Percentiles rank a stretch among this genome's conserved stretches.
These are phyloP conservation scores for Apiospora kogelbergensis DNA, from an alignment of 2,329 filamentous ascomycete genomes.

Conservation along the genomic window DNA sequence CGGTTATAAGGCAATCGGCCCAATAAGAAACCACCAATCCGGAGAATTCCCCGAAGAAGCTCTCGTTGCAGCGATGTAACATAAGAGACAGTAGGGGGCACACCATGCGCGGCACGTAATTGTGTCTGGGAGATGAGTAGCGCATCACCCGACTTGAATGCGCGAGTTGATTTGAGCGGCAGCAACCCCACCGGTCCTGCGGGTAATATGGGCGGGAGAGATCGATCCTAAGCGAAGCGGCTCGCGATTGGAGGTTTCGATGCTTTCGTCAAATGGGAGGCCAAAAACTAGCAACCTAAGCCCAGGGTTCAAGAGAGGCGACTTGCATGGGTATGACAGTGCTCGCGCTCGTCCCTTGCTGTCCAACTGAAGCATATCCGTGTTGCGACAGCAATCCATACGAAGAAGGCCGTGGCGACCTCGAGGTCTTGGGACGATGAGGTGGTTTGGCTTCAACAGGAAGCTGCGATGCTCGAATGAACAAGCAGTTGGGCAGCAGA, in stretches of 20 bases:
- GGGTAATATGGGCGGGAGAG: neutral
- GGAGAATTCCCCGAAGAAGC: neutral
- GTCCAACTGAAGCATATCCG: too few relatives aligned
- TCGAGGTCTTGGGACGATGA: too few relatives aligned
- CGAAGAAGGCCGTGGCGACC: too few relatives aligned
- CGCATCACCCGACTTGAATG: neutral
- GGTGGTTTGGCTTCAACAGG: too few relatives aligned
- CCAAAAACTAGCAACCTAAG: too few relatives aligned
- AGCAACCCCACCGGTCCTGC: neutral
- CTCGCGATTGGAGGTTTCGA: neutral
- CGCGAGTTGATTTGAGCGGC: neutral
- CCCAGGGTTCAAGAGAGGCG: too few relatives aligned
- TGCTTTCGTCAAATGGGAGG: neutral
- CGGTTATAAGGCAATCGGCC: neutral
- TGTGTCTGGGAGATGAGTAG: neutral
- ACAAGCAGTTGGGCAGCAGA: too few relatives aligned
- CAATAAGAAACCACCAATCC: conserved; percentile 6
- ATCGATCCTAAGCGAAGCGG: neutral
- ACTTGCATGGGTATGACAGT: too few relatives aligned
- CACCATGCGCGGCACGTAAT: neutral
- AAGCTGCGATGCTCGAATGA: too few relatives aligned
- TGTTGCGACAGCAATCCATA: too few relatives aligned
- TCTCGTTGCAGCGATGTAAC: neutral
- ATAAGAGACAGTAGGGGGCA: neutral
- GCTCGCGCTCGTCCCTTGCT: too few relatives aligned